Base-by-base conservation (phyloP, 2,329 filamentous ascomycete genomes). In the Neonectria punicea region DNA sequence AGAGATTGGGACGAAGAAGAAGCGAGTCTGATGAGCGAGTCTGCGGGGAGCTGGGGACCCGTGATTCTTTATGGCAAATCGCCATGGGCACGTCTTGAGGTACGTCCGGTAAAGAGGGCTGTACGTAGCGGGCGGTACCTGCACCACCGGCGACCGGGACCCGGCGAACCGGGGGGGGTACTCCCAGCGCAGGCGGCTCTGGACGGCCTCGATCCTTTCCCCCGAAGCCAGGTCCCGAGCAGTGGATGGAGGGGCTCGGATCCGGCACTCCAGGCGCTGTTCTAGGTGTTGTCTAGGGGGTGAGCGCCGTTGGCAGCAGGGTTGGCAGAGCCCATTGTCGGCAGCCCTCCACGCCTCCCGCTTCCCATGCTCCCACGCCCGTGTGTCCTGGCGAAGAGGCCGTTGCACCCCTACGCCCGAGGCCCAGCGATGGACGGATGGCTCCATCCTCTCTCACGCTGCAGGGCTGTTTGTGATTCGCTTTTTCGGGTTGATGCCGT, bases 91-190 rank as follows among this genome's bases (percentile, higher is more conserved):
- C 49, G 36, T 39, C 36, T 16, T n/a, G 36, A 39, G 36, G 53
- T 58, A 59, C 62, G 55, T 36, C 58, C 58, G 61, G 61, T 65
- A 73, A 59, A 53, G 53, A 58, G 47, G 62, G 60, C 58, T 65
- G 65, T 58, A 63, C 59, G 64, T 70, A 66, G 69, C 66, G 58
- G 68, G 63, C 65, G 49, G 69, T 71, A 73, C 71, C 68, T 72
- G 71, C 67, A 73, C 71, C 62, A 64, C 61, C 67, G 67, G 67
- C 70, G 57, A 71, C 65, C 61, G 63, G 68, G 65, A 65, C 64
- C 72, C 72, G 72, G 72, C 62, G 72, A 74, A 74, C 72, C 72
- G 72, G 72, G 72, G 72, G 72, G 71, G 68, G 50, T 44, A 49
- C 58, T 55, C 55, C 51, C 57, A 69, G 56, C 36, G 32, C 32